Evolutionary conservation across 2,329 filamentous ascomycete species (phyloP).

Genomic region (Trichophyton schoenleinii): DNA sequence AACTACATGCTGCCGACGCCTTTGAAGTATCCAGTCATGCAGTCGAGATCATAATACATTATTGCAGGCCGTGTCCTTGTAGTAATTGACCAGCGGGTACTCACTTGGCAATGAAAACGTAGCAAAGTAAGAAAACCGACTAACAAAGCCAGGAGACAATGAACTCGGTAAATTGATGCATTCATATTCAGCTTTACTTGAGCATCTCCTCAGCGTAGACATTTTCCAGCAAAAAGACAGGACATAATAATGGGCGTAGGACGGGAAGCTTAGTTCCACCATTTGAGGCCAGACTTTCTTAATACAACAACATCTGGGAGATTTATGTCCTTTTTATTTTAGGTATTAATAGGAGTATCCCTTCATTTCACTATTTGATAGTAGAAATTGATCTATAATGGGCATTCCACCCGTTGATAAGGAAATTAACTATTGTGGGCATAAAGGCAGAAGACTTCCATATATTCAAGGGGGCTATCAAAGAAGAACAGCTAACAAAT

Average conservation of each 20-base stretch:
- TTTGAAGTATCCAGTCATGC: neutral
- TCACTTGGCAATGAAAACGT: neutral
- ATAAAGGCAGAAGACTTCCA: no score
- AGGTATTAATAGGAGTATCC: neutral
- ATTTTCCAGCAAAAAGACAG: neutral
- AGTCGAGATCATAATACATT: neutral
- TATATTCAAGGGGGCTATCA: neutral
- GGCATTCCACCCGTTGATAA: neutral
- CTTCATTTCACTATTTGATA: neutral
- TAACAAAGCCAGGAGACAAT: neutral
- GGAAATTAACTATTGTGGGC: neutral
- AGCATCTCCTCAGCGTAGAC: neutral
- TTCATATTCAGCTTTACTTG: neutral
- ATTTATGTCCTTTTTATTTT: neutral
- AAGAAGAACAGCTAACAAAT: neutral
- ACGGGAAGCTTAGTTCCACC: neutral
- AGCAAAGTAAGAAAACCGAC: neutral
- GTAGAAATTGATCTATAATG: neutral
- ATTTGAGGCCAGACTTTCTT: neutral
- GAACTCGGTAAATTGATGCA: neutral
- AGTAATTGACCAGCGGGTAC: neutral
- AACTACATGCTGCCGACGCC: neutral
- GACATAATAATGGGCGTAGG: neutral
- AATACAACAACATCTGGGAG: neutral
- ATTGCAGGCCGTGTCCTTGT: neutral